Evolutionary conservation across 1,139 yeast species (phyloP).

Genomic region (Scheffersomyces parashehatae): DNA sequence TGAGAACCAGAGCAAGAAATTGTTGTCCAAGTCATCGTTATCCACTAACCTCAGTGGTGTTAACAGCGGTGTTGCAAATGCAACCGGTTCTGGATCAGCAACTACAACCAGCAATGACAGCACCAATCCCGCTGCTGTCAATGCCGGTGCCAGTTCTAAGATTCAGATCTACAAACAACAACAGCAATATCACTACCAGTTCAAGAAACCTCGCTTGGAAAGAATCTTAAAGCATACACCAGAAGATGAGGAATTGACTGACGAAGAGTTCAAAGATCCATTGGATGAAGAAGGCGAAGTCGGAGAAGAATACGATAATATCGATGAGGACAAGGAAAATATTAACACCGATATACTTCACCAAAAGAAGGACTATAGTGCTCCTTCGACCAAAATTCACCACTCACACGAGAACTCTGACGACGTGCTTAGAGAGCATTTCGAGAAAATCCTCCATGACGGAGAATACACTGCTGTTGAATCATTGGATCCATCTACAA

Average conservation of each 20-base stretch:
- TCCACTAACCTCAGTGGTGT: slow-evolving; percentile 1
- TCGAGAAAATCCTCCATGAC: slow-evolving; percentile 6
- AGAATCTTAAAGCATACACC: slow-evolving; percentile 5
- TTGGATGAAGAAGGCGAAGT: slow-evolving; percentile 8
- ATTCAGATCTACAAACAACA: slow-evolving; percentile 2
- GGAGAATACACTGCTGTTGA: neutral
- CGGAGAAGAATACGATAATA: slow-evolving; percentile 11
- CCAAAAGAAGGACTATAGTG: slow-evolving; percentile 5
- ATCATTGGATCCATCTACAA: neutral
- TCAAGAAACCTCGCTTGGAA: slow-evolving; percentile 26
- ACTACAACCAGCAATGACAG: slow-evolving; percentile 8
- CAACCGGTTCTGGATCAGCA: no score
- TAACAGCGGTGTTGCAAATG: no score
- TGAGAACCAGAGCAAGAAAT: slow-evolving; percentile 4
- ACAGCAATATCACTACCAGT: slow-evolving; percentile 16
- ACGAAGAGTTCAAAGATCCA: slow-evolving; percentile 6
- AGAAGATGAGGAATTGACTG: slow-evolving; percentile 2
- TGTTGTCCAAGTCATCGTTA: neutral
- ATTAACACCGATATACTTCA: slow-evolving; percentile 1
- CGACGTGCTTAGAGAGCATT: slow-evolving; percentile 10
- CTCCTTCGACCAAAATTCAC: slow-evolving; percentile 4
- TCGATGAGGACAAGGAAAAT: slow-evolving; percentile 7
- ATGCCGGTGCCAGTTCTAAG: neutral
- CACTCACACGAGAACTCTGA: slow-evolving; percentile 10
- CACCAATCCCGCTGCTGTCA: slow-evolving; percentile 7